A percentile compares a stretch with the other conserved stretches of the same genome.
phyloP scores from a whole-genome alignment of 768 basidiomycete genomes.

The Exsudoporus frostii region DNA sequence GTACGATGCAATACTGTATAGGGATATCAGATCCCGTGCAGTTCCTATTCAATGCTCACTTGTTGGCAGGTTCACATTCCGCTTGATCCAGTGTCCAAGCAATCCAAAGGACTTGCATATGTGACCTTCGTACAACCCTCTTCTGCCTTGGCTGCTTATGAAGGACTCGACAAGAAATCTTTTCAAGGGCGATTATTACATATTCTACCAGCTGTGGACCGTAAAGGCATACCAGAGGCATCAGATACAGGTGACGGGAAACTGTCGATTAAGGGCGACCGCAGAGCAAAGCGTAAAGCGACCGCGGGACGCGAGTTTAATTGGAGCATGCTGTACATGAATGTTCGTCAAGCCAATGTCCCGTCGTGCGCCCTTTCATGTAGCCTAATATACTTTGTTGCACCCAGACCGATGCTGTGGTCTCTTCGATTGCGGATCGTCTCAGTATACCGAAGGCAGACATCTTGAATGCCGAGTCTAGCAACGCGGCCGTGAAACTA shows the following conservation, averaged over 20 bases:
- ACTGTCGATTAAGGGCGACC: constrained; percentile 57
- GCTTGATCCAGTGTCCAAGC: constrained; percentile 42
- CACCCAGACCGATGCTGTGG: constrained; percentile 87
- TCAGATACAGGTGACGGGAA: constrained; percentile 42
- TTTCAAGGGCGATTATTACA: constrained; percentile 93
- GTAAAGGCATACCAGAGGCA: constrained; percentile 45
- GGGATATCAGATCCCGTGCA: constrained; percentile 53
- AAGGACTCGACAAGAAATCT: constrained; percentile 73
- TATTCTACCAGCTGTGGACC: constrained; percentile 79
- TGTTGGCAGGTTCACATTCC: constrained; percentile 54
- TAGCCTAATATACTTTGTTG: constrained; percentile 20
- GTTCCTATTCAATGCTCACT: not conserved
- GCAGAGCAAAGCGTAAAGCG: constrained; percentile 58
- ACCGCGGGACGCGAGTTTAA: constrained; percentile 78
- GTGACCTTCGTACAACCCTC: constrained; percentile 46
- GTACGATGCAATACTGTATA: constrained; percentile 21
- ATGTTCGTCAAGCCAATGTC: constrained; percentile 58
- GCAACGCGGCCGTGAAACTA: constrained; percentile 86
- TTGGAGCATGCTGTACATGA: constrained; percentile 96
- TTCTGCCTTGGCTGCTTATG: constrained; percentile 66
- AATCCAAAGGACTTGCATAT: constrained; percentile 62
- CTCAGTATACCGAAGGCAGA: constrained; percentile 86
- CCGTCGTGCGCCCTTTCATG: constrained; percentile 15
- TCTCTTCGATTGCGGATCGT: constrained; percentile 83
- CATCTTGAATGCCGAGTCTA: constrained; percentile 80